Evolutionary conservation across 441 rosid genomes (phyloP).

Genomic region (Daphne laureola): DNA sequence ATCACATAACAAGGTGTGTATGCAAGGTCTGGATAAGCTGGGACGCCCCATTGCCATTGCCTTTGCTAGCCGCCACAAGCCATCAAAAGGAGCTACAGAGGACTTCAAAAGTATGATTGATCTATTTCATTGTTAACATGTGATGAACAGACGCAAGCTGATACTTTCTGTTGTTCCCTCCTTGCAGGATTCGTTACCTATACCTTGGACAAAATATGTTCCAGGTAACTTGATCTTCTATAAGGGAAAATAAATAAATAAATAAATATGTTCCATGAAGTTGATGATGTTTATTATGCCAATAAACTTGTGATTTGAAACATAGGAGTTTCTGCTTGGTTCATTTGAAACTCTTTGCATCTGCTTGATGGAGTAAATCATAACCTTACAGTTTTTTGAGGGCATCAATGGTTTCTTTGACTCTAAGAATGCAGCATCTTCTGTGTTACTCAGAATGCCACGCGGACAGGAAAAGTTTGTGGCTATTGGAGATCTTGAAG

Average conservation of each 20-base stretch:
- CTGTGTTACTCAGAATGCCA: conserved; percentile 48
- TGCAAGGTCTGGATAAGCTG: conserved; percentile 66
- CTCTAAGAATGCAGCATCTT: too few relatives aligned
- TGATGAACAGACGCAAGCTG: not conserved
- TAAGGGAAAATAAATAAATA: too few relatives aligned
- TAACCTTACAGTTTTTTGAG: too few relatives aligned
- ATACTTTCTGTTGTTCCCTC: not conserved
- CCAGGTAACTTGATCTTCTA: conserved; percentile 36
- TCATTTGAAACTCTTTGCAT: too few relatives aligned
- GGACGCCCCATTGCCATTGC: conserved; percentile 56
- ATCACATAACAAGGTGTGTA: conserved; percentile 55
- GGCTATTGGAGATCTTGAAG: conserved; percentile 61
- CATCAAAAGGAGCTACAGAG: conserved; percentile 46
- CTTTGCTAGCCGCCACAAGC: conserved; percentile 54
- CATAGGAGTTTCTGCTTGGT: too few relatives aligned
- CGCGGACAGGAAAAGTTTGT: conserved; percentile 69
- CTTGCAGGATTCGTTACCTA: conserved; percentile 60
- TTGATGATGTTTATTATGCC: too few relatives aligned
- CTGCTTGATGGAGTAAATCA: too few relatives aligned
- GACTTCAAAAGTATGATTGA: conserved; percentile 64
- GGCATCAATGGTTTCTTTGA: too few relatives aligned
- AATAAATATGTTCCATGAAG: too few relatives aligned
- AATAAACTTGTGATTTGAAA: too few relatives aligned
- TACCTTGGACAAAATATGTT: conserved; percentile 55
- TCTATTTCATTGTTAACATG: not conserved